Conservation (phyloP, 805 yeast genomes). For the Kuraishia ogatae region DNA sequence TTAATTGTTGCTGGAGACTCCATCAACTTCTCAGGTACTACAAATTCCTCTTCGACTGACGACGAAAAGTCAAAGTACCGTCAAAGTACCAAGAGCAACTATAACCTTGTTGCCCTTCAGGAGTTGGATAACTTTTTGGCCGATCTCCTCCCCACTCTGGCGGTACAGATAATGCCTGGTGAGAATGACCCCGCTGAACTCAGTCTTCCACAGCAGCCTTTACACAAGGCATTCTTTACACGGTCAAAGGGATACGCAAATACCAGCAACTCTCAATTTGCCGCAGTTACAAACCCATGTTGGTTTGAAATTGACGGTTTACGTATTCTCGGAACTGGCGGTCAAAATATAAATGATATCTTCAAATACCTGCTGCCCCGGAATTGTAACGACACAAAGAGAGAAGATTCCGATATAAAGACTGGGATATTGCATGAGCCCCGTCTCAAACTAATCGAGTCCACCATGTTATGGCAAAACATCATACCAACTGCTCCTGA, state of each 20-base stretch:
- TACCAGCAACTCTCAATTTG: conserved; percentile 24
- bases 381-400: conserved; percentile 12
- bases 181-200: conserved; percentile 75
- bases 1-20: conserved; percentile 73
- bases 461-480: conserved; percentile 76
- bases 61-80: conserved; percentile 29
- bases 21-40: conserved; percentile 12
- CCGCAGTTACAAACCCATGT: conserved; percentile 60
- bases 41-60: conserved; percentile 7
- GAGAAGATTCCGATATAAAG: conserved; percentile 15
- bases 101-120: conserved; percentile 36
- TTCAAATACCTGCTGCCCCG: conserved; percentile 51
- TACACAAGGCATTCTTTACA: conserved; percentile 70
- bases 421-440: conserved; percentile 42
- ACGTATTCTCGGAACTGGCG: conserved; percentile 65
- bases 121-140: conserved; percentile 52
- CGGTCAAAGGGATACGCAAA: conserved; percentile 32
- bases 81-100: conserved; percentile 47
- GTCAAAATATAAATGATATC: conserved; percentile 79
- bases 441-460: conserved; percentile 50
- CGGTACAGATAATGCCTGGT: conserved; percentile 82
- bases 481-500: conserved; percentile 94
- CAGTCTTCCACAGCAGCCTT: conserved; percentile 81
- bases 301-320: conserved; percentile 54
- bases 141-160: conserved; percentile 48